Evolutionary conservation across 148 eudicot genomes (phyloP), one percentile per base, ranked within the genome.

Genomic region (Vaccinium vitisidaea): DNA sequence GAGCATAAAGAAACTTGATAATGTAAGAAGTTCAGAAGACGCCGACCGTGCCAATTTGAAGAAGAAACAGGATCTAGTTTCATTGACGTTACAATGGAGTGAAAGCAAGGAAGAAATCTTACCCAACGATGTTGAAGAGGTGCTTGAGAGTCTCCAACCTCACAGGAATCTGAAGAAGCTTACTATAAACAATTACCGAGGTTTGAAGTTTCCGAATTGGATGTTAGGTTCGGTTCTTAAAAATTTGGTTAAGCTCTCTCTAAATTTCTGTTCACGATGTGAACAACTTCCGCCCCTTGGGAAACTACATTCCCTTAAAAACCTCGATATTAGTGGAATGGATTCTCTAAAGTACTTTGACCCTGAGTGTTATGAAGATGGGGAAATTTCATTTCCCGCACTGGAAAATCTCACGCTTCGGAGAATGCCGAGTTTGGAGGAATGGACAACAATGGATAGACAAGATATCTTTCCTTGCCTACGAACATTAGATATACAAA

Each of bases 141-240:
- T 77, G 53, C 59, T 77, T 77, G 80, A 77, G 27, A n/a, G 30
- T 77, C 80, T 77, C 59, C 55, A 25, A 77, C 80, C 80, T 77
- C 15, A 50, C 30, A 23, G 21, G 16, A 77, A 77, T 77, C 80
- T 77, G 59, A 77, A 49, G 80, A 77, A 50, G 39, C 54, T 77
- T 36, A 23, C 39, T 19, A 13, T 77, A 77, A 12, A 4, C 4
- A 23, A 6, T 11, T 77, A 77, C 36, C 32, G 5, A 52, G 80
- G 80, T 50, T 50, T 58, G 25, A n/a, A n/a, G 30, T 77, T 77
- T 25, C 80, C 80, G 11, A 50, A 77, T 77, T 50, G 80, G 80
- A 48, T 77, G 80, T 21, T 12, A 8, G 21, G 56, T 52, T 52
- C 1, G 58, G 36, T 50, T 25, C 80, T 50, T 77, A 23, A 50